Base-by-base conservation (phyloP, 2,329 filamentous ascomycete species). In the Ophiobolus disseminans region DNA sequence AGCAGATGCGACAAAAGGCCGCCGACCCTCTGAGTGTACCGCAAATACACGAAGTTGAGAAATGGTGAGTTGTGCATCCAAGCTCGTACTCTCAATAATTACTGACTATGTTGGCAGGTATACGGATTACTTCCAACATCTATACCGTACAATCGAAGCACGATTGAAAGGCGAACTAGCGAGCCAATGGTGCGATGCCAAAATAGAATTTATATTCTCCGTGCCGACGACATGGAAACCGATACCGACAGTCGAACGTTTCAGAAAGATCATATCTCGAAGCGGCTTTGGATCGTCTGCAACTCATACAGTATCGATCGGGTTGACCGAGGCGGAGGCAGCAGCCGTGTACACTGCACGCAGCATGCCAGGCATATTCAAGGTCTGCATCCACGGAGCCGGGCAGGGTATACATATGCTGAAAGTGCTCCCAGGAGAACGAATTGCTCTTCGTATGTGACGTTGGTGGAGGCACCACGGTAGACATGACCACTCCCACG, bases 221-320 rank as follows among this genome's bases (percentile, higher is more conserved):
- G 80, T 83, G 1, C 82, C 82, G 0, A 84, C 82, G 1, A 84
- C 81, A 0, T 84, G 81, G 81, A 75, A 73, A 5, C 78, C 70
- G 1, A 71, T 78, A 51, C 73, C 74, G 4, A 76, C 78, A 2
- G 77, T 83, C 43, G 81, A 83, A 60, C 65, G 62, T 4, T 83
- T 82, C 65, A 77, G 79, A 47, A 60, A 62, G 1, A 75, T 80
- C 17, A 76, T 83, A 2, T 57, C 62, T 2, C 63, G 72, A 8
- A 77, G 80, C 1, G 81, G 81, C 0, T 84, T 83, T 50, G 81
- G 79, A 2, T 44, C 53, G 3, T 48, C 54, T 17, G 45, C 57
- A 1, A 60, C 63, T 28, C 78, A 81, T 60, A 65, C 53, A 2
- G 72, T 73, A 4, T 64, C 55, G 0, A 78, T 82, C 35, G 77